phyloP scores from a whole-genome alignment of 768 basidiomycete genomes.

The Mycena crocata region DNA sequence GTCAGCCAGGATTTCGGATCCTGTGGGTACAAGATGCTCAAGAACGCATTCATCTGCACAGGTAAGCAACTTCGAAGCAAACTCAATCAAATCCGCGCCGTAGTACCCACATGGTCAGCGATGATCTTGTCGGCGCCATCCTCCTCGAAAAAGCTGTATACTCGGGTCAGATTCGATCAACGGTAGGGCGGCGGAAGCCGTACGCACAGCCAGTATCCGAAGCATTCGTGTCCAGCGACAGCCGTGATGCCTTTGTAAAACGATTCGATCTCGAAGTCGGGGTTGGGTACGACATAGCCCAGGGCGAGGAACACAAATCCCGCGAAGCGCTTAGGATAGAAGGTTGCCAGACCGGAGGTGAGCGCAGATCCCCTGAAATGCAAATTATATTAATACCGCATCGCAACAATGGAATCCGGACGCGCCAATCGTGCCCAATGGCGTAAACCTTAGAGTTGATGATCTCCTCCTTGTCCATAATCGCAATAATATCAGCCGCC shows the following conservation, averaged over 20 bases:
- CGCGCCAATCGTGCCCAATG: slow-evolving; percentile 54
- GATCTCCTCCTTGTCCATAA: slow-evolving; percentile 52
- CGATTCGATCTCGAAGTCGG: slow-evolving; percentile 35
- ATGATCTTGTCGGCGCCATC: slow-evolving; percentile 49
- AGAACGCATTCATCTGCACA: slow-evolving; percentile 52
- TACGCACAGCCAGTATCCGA: slow-evolving; percentile 14
- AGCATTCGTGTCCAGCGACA: neutral
- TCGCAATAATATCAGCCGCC: slow-evolving; percentile 51
- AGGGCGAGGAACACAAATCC: slow-evolving; percentile 55
- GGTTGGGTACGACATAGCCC: slow-evolving; percentile 46
- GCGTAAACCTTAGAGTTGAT: slow-evolving; percentile 45
- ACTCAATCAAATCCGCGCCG: neutral
- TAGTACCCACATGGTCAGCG: slow-evolving; percentile 49
- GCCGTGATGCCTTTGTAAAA: neutral
- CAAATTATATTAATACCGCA: neutral
- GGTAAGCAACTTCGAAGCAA: neutral
- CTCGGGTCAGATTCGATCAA: neutral
- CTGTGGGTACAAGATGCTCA: slow-evolving; percentile 43
- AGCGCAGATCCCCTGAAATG: slow-evolving; percentile 50
- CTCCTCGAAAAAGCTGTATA: slow-evolving; percentile 23
- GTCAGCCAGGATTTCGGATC: slow-evolving; percentile 52
- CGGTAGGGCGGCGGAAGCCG: neutral
- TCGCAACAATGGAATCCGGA: neutral
- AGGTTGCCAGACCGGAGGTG: slow-evolving; percentile 50
- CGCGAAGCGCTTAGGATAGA: slow-evolving; percentile 52